Base-by-base conservation (phyloP, 805 yeast genomes). In the Metschnikowia aberdeeniae region DNA sequence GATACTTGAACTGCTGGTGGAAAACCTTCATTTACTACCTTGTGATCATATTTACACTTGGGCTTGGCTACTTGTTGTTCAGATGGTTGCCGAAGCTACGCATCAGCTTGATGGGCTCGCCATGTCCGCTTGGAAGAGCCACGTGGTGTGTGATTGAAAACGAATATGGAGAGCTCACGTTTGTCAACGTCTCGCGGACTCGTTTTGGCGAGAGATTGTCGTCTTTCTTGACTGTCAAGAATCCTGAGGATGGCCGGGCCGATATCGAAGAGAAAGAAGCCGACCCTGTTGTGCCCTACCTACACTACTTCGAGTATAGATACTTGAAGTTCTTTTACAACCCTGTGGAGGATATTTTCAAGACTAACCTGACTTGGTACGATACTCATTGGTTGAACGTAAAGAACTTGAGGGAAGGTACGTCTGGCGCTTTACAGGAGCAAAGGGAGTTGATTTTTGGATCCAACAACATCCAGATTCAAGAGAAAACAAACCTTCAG, bases 131-230 rank as follows among this genome's bases (percentile, higher is more conserved):
- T 49, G 97, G 89, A 1, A 76, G 77, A 50, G 84, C 97, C 28
- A 95, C 89, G 57, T 88, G 97, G 93, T 85, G 90, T 12, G 95
- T 89, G 13, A 75, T 93, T 20, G 99, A 93, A 66, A 95, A 89
- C 54, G 97, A 90, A 61, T 84, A 80, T 72, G 98, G 97, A 14
- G 96, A 89, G 55, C 73, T 93, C 50, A 73, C 77, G 31, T 76
- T 84, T 14, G 75, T 80, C 4, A 62, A 67, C 2, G 80, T 93
- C 11, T 57, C 68, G 1, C 76, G 84, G 52, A 65, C 67, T 36
- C 76, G 86, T 71, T 87, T 84, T 58, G 82, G 85, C 55, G 80
- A 86, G 54, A 74, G 87, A 9, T 58, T 92, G 29, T 85, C 95
- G 1, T 77, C 86, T 0, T 79, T 87, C 24, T 75, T 92, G 55